Conservation (phyloP, 768 basidiomycete genomes). For the Mycena kentingensis region DNA sequence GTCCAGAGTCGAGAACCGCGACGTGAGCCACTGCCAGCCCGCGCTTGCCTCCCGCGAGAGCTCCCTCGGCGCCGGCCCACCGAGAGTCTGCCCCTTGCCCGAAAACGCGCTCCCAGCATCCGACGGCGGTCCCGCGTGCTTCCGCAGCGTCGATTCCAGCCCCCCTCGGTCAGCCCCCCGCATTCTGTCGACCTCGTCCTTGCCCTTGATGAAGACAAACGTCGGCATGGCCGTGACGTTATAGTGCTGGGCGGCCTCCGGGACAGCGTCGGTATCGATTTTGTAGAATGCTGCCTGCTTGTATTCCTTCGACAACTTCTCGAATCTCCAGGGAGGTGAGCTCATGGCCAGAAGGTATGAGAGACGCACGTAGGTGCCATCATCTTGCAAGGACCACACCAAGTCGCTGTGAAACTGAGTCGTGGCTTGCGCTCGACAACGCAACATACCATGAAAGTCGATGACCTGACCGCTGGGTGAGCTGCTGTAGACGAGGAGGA, state of each 20-base stretch:
- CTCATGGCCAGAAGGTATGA: no score
- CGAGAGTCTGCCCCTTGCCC: slow-evolving; percentile 75
- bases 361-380: no score
- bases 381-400: slow-evolving; percentile 92
- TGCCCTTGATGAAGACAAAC: slow-evolving; percentile 75
- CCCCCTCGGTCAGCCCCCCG: slow-evolving; percentile 70
- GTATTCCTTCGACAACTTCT: slow-evolving; percentile 69
- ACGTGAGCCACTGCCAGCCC: slow-evolving; percentile 40
- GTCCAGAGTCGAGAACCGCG: slow-evolving; percentile 53
- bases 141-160: slow-evolving; percentile 59
- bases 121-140: slow-evolving; percentile 48
- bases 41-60: slow-evolving; percentile 37
- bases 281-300: slow-evolving; percentile 79
- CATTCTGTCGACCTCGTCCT: slow-evolving; percentile 67
- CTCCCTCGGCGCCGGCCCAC: slow-evolving; percentile 45
- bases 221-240: slow-evolving; percentile 82
- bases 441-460: slow-evolving; percentile 87
- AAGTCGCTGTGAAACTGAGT: no score
- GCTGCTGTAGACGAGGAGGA: neutral
- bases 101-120: slow-evolving; percentile 52
- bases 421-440: no score
- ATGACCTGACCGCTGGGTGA: slow-evolving; percentile 56
- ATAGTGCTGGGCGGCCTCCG: slow-evolving; percentile 67
- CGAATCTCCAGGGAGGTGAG: no score
- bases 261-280: slow-evolving; percentile 73